phyloP scores from a whole-genome alignment of 495 filamentous ascomycete genomes.

The Cladorrhinum samala region DNA sequence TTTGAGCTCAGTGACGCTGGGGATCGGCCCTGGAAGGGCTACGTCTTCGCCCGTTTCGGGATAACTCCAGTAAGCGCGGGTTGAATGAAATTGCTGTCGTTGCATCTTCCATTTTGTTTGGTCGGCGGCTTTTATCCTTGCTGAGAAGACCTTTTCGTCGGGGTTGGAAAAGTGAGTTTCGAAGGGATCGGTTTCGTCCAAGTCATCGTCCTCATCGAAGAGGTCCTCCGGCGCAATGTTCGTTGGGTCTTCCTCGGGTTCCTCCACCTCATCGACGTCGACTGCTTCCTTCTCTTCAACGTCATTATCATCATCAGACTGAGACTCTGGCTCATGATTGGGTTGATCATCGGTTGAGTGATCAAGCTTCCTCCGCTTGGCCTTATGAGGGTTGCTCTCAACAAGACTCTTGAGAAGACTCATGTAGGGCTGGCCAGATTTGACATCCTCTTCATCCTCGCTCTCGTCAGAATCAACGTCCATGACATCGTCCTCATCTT shows the following conservation, averaged over 20 bases:
- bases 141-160: constrained; percentile 49
- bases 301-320: constrained; percentile 9
- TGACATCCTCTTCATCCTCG: constrained; percentile 33
- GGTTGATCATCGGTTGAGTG: constrained; percentile 22
- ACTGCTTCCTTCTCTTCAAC: constrained; percentile 14
- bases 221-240: constrained; percentile 29
- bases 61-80: constrained; percentile 32
- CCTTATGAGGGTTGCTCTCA: constrained; percentile 48
- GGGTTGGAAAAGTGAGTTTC: constrained; percentile 67
- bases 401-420: constrained; percentile 59
- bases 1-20: constrained; percentile 44
- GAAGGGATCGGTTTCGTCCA: constrained; percentile 64
- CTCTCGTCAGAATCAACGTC: constrained; percentile 44
- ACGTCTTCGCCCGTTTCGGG: constrained; percentile 27
- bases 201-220: constrained; percentile 44
- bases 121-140: constrained; percentile 46
- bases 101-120: constrained; percentile 55
- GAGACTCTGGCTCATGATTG: constrained; percentile 11
- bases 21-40: constrained; percentile 22
- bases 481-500: constrained; percentile 34
- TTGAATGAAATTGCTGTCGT: constrained; percentile 37
- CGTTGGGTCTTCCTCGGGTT: constrained; percentile 40
- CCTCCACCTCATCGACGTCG: constrained; percentile 22
- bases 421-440: constrained; percentile 50
- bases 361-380: constrained; percentile 64